Conservation (phyloP, 148 eudicot species). For the Hydrangea macrophylla region DNA sequence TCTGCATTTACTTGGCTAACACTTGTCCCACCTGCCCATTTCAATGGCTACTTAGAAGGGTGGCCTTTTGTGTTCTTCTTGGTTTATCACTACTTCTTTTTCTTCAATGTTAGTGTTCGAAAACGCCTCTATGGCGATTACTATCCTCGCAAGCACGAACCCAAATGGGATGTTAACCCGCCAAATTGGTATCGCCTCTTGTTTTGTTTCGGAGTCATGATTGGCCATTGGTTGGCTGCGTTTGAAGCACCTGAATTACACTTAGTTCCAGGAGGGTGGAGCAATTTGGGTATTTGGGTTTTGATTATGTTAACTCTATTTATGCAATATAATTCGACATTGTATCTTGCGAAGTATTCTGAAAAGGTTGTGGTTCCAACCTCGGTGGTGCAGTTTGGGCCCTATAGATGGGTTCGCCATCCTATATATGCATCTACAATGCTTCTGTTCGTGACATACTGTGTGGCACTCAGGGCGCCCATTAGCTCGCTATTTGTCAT, state of each 20-base stretch:
- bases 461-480: slow-evolving; percentile 75
- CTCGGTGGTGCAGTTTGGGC: slow-evolving; percentile 79
- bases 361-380: slow-evolving; percentile 82
- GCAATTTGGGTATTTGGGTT: slow-evolving; percentile 60
- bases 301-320: slow-evolving; percentile 61
- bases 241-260: slow-evolving; percentile 83
- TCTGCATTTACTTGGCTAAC: slow-evolving; percentile 81
- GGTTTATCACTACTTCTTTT: slow-evolving; percentile 81
- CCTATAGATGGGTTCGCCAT: slow-evolving; percentile 82
- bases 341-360: slow-evolving; percentile 79
- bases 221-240: slow-evolving; percentile 86
- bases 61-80: slow-evolving; percentile 84
- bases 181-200: slow-evolving; percentile 44
- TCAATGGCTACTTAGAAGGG: slow-evolving; percentile 86
- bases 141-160: slow-evolving; percentile 59
- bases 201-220: slow-evolving; percentile 52
- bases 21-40: slow-evolving; percentile 76
- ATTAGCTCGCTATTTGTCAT: slow-evolving; percentile 52
- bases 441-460: slow-evolving; percentile 66
- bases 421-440: slow-evolving; percentile 88
- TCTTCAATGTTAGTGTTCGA: slow-evolving; percentile 67
- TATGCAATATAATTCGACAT: slow-evolving; percentile 63
- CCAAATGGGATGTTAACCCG: slow-evolving; percentile 67
- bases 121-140: slow-evolving; percentile 74
- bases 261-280: slow-evolving; percentile 78